Evolutionary conservation across 305 asterid genomes (phyloP).

Genomic region (Fraxinus albicans): DNA sequence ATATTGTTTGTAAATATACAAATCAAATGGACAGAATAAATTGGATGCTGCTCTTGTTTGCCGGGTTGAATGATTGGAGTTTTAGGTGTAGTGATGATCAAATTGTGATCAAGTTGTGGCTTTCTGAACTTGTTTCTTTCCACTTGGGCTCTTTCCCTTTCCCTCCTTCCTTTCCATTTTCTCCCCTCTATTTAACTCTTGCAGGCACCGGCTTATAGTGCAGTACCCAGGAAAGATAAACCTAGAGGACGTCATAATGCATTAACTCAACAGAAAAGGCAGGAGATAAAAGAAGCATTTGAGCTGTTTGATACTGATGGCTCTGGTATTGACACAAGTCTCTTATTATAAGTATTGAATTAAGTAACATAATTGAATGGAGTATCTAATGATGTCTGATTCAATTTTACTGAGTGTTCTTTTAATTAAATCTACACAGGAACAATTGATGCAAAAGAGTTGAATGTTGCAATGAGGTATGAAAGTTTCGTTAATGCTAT

Average conservation of each 20-base stretch:
- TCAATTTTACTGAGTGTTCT: conserved; percentile 10
- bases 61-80: background rate
- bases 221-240: conserved; percentile 59
- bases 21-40: background rate
- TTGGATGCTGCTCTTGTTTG: background rate
- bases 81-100: background rate
- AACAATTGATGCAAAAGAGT: conserved; percentile 86
- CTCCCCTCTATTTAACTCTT: conserved; percentile 12
- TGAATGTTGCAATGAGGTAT: conserved; percentile 98
- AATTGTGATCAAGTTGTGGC: background rate
- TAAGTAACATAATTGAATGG: background rate
- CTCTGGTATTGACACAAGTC: conserved; percentile 50
- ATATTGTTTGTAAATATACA: background rate
- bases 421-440: conserved; percentile 41
- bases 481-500: background rate
- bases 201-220: conserved; percentile 62
- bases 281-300: conserved; percentile 92
- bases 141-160: background rate
- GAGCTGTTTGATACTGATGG: conserved; percentile 93
- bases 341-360: background rate
- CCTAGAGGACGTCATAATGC: conserved; percentile 70
- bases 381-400: background rate
- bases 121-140: background rate
- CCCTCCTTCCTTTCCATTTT: background rate
- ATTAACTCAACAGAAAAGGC: conserved; percentile 69